Conservation (phyloP, 768 basidiomycete genomes). For the Hygrocybe punicea region DNA sequence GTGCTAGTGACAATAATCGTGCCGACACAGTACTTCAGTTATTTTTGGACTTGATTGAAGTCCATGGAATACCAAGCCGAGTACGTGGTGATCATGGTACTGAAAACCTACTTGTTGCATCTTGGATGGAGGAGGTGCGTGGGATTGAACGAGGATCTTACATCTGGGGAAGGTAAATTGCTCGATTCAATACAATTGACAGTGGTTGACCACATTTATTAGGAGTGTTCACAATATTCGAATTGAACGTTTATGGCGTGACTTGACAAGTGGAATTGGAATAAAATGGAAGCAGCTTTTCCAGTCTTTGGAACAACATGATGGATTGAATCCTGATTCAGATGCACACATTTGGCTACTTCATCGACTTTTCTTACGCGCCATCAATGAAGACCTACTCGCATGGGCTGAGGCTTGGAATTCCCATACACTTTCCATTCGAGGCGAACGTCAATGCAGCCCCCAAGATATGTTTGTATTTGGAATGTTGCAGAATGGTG, state of each 20-base stretch:
- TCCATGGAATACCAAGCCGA: conserved; percentile 32
- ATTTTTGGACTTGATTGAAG: conserved; percentile 19
- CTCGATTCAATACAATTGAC: not conserved
- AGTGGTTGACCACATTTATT: not conserved
- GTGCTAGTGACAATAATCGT: conserved; percentile 28
- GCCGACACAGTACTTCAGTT: conserved; percentile 19
- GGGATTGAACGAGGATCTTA: conserved; percentile 20
- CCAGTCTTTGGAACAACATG: conserved; percentile 17
- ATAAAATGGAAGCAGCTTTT: conserved; percentile 31
- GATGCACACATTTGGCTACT: conserved; percentile 25
- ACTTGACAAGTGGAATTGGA: conserved; percentile 23
- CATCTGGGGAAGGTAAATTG: conserved; percentile 22
- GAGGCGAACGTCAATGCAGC: conserved; percentile 13
- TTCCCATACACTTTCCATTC: conserved; percentile 24
- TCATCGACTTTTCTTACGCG: conserved; percentile 35
- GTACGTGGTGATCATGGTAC: conserved; percentile 27
- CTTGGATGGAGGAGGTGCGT: conserved; percentile 14
- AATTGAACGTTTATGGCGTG: conserved; percentile 26
- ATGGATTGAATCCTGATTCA: conserved; percentile 25
- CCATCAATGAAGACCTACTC: conserved; percentile 30
- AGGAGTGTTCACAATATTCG: conserved; percentile 30
- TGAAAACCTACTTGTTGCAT: conserved; percentile 25
- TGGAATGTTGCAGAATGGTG: conserved; percentile 31
- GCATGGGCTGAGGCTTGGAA: conserved; percentile 38
- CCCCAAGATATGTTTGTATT: conserved; percentile 32